These are phyloP conservation scores for Coemansia sp. DNA, from an alignment of 192 early-diverging fungal species.

Conservation along the genomic window DNA sequence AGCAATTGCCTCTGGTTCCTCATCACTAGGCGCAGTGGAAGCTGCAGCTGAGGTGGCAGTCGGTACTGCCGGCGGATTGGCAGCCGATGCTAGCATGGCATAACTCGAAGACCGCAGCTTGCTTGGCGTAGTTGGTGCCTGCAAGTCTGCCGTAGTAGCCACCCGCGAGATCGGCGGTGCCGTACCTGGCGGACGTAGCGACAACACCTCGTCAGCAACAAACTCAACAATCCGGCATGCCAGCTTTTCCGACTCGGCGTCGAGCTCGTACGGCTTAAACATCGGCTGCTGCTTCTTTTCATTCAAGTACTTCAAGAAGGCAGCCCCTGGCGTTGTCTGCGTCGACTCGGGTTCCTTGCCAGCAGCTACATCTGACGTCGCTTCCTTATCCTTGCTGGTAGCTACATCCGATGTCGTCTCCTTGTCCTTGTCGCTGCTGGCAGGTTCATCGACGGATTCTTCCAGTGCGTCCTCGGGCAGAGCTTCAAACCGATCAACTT, in stretches of 20 bases:
- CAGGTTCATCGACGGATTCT: background rate
- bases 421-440: background rate
- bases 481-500: conserved; percentile 38
- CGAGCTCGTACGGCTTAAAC: conserved; percentile 43
- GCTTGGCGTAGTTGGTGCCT: conserved; percentile 17
- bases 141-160: conserved; percentile 7
- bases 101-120: conserved; percentile 28
- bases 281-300: conserved; percentile 29
- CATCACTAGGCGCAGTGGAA: conserved; percentile 9
- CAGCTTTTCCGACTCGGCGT: conserved; percentile 40
- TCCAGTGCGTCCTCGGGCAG: conserved; percentile 7
- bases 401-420: background rate
- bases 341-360: conserved; percentile 6
- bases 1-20: conserved; percentile 43
- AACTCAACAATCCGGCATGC: conserved; percentile 50
- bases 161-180: conserved; percentile 9
- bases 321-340: conserved; percentile 13
- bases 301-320: conserved; percentile 28
- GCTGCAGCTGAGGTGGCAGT: background rate
- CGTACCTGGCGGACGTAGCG: conserved; percentile 23
- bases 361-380: background rate
- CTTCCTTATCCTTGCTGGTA: background rate
- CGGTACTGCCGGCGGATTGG: background rate
- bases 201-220: conserved; percentile 44
- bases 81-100: conserved; percentile 10